A percentile compares a stretch with the other conserved stretches of the same genome.
Conservation (phyloP, 305 asterid genomes). For the Caryopteris hybrid region DNA sequence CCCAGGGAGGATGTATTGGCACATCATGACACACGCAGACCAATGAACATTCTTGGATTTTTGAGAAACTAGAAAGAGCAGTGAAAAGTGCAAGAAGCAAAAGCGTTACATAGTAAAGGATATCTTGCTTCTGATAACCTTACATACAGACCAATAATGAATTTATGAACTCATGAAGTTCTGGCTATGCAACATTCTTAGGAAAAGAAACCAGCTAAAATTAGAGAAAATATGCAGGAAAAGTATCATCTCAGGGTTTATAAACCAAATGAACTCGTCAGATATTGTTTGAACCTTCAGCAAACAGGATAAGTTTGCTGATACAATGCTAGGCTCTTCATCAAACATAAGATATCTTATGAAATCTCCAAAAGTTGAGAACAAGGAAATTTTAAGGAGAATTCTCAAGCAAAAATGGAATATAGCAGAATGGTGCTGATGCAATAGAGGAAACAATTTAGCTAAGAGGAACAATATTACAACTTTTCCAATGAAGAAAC, state of each 20-base stretch:
- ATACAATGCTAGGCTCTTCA: slow-evolving; percentile 5
- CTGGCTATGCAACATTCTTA: background rate
- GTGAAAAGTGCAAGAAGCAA: background rate
- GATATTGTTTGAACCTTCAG: background rate
- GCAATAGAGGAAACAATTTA: background rate
- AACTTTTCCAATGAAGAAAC: slow-evolving; percentile 1
- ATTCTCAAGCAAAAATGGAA: background rate
- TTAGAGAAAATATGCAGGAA: background rate
- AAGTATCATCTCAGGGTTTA: background rate
- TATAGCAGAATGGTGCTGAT: background rate
- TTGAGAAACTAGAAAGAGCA: background rate
- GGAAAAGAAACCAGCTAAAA: slow-evolving; percentile 7
- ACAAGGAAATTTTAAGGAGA: background rate
- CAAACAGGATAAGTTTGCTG: background rate
- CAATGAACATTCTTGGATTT: background rate
- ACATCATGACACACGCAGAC: background rate
- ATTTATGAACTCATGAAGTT: slow-evolving; percentile 1
- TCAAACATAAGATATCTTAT: background rate
- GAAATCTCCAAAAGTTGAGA: background rate
- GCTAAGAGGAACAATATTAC: background rate
- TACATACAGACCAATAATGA: background rate
- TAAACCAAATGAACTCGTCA: background rate
- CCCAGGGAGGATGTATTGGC: slow-evolving; percentile 13
- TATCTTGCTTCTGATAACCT: background rate
- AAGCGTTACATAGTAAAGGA: background rate